Conservation (phyloP, 345 rosid genomes). For the Citrus hindsii region DNA sequence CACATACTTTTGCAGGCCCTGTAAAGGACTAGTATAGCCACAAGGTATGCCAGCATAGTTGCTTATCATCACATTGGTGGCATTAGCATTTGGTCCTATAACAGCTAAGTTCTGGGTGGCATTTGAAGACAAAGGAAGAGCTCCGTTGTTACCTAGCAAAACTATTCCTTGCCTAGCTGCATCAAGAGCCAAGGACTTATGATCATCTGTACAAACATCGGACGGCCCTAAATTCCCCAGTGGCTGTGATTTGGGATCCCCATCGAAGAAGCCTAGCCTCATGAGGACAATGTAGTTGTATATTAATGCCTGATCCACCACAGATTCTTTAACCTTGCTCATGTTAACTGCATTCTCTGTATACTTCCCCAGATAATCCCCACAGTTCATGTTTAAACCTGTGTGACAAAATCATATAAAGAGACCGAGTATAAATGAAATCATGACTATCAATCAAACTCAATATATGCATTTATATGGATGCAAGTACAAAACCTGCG, state of each 20-base stretch:
- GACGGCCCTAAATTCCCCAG: constrained; percentile 46
- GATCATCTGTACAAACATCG: constrained; percentile 40
- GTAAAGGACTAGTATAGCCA: constrained; percentile 42
- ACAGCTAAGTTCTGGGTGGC: constrained; percentile 26
- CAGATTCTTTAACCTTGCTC: constrained; percentile 37
- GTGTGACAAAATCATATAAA: neutral
- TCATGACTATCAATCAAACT: neutral
- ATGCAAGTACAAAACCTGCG: constrained; percentile 27
- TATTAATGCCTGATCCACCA: constrained; percentile 37
- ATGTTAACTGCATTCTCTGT: constrained; percentile 36
- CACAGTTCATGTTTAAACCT: constrained; percentile 56
- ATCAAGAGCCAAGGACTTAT: constrained; percentile 39
- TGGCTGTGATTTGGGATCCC: constrained; percentile 34
- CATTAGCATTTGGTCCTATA: constrained; percentile 50
- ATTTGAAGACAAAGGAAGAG: constrained; percentile 38
- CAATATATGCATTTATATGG: neutral
- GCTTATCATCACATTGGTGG: constrained; percentile 38
- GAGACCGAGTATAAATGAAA: neutral
- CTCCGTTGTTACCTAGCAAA: constrained; percentile 36
- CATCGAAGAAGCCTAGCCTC: constrained; percentile 57
- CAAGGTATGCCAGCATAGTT: constrained; percentile 52
- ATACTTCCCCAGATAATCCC: constrained; percentile 32
- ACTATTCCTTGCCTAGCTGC: constrained; percentile 53
- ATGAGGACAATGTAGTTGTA: constrained; percentile 40
- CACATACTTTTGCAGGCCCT: constrained; percentile 38